Evolutionary conservation across 768 basidiomycete species (phyloP), one percentile per base, ranked within the genome.

Genomic region (Collybia sordida): DNA sequence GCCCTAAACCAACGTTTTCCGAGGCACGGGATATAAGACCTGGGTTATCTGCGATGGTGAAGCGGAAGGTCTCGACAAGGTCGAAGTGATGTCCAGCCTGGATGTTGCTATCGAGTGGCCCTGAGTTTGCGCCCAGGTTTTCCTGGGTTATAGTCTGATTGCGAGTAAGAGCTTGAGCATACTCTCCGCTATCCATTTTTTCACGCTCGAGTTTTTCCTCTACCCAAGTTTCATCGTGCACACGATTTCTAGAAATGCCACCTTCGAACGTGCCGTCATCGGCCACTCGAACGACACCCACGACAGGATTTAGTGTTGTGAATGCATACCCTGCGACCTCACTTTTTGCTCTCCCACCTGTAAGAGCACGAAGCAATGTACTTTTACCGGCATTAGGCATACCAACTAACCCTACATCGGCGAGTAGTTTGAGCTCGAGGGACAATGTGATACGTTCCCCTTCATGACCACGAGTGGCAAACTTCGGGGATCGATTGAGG

Each of bases 41-140:
- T 0, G 97, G 97, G 63, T 98, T 98, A 70, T 99, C 97, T 31
- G 94, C 91, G 56, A 99, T 85, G 12, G 93, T 97, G 75, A 98
- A 97, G 8, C 97, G 82, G 65, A 92, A 87, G 4, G 74, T 69
- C 67, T 98, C 95, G 37, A 74, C 73, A 25, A 81, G 58, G 59
- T 85, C 80, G 51, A 85, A 86, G 31, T 70, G 69, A 58, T 80
- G 71, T 0, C 81, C 81, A 27, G 70, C 58, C n/a, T 62, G 60
- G 23, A 59, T 54, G 28, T 50, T 49, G 58, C 57, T 52, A 59
- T 53, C 47, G 42, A 45, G 31, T 11, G 9, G 31, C 5, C 36
- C 15, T 42, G 37, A 41, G 54, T 28, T 24, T 42, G 52, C 39
- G 5, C 39, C 36, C 12, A 65, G 47, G 9, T 57, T 44, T 19